A percentile compares a stretch with the other conserved stretches of the same genome.
phyloP scores from a whole-genome alignment of 768 basidiomycete genomes.

The Mycena vulgaris region DNA sequence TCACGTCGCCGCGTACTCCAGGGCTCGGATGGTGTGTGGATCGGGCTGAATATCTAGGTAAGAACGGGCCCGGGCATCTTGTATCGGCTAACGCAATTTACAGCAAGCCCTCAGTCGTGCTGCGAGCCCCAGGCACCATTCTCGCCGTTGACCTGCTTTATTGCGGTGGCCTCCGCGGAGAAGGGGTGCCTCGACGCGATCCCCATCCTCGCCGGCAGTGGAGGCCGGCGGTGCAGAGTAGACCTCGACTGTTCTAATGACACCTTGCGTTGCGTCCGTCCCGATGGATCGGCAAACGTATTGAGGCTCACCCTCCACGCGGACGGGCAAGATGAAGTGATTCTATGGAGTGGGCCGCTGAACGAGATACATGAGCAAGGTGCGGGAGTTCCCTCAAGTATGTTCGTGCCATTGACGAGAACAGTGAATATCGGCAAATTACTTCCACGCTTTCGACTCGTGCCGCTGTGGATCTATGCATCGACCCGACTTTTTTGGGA shows the following conservation, averaged over 20 bases:
- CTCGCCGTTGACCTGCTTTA: constrained; percentile 63
- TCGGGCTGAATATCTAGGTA: constrained; percentile 48
- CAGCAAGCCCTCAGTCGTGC: constrained; percentile 43
- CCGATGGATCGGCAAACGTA: constrained; percentile 65
- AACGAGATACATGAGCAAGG: constrained; percentile 79
- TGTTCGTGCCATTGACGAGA: constrained; percentile 15
- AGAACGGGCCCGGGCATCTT: background rate
- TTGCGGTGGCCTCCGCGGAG: constrained; percentile 43
- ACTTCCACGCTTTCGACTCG: constrained; percentile 57
- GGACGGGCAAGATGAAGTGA: constrained; percentile 47
- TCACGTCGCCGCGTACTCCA: constrained; percentile 43
- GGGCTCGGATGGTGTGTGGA: constrained; percentile 76
- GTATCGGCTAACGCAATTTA: constrained; percentile 18
- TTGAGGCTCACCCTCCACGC: constrained; percentile 67
- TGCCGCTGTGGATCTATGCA: constrained; percentile 62
- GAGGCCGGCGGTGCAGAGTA: constrained; percentile 58
- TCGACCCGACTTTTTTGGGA: constrained; percentile 60
- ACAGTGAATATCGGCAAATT: constrained; percentile 69
- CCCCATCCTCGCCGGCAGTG: constrained; percentile 58
- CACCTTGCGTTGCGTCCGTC: constrained; percentile 65
- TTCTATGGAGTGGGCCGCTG: constrained; percentile 84
- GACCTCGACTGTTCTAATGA: constrained; percentile 52
- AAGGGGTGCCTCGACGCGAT: constrained; percentile 73
- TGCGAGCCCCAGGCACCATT: constrained; percentile 44
- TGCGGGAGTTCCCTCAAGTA: constrained; percentile 17